Evolutionary conservation across 2,329 filamentous ascomycete genomes (phyloP), one percentile per base, ranked within the genome.

Genomic region (Orbilia oligospora): DNA sequence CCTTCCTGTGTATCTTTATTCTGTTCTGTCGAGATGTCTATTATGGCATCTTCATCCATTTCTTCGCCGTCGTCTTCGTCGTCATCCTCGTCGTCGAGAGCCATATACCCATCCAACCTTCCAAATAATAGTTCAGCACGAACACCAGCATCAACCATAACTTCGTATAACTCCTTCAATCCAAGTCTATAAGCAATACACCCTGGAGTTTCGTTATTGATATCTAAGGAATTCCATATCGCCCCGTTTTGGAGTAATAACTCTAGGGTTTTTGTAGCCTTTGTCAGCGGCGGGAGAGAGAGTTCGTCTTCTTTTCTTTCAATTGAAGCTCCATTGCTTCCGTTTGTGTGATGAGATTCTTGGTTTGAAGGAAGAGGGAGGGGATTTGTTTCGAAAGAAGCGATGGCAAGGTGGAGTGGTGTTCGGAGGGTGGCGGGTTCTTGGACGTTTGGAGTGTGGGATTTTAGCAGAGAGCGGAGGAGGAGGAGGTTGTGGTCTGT

Each of bases 201-300:
- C 6, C 94, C 96, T 0, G 96, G 94, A 2, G 96, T 98, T 87
- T 98, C 95, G 82, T 93, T 89, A 81, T 93, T 91, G 81, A 87
- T 86, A 84, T 98, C 93, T 71, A 98, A 87, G 84, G 97, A 94
- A 85, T 99, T 99, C 96, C 96, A 99, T 81, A 98, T 97, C 10
- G 93, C 96, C 36, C 96, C 96, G 81, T 92, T 91, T 82, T 94
- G 88, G 77, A 98, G 90, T 6, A 98, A 87, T 83, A 96, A 89
- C 81, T 89, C 88, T 3, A 97, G 86, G 0, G 91, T 91, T 66
- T 90, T 89, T 70, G 88, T 88, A 1, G 90, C 92, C 46, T 89
- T 88, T 56, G 90, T 88, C 36, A 92, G 83, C 20, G 81, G 65
- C 12, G 82, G 81, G 14, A 82, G 58, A 20, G 83, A 80, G 30